Evolutionary conservation across 2,329 filamentous ascomycete genomes (phyloP), one percentile per base, ranked within the genome.

Genomic region (Aspergillus alliaceus): DNA sequence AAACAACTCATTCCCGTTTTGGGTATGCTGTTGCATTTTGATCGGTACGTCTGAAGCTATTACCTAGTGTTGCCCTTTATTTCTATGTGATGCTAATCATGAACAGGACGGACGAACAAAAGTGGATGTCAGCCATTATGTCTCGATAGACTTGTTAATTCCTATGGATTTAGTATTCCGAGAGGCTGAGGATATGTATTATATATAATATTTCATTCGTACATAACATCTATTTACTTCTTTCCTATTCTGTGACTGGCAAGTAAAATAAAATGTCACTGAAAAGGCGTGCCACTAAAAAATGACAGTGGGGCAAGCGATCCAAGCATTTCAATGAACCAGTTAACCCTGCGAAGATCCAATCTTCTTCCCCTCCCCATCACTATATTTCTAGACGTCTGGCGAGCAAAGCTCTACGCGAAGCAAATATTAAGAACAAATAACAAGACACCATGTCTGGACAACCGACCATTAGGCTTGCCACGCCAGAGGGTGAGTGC

Each of bases 91-190:
- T 64, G 68, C 63, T 55, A 51, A 66, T 44, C 27, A 18, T 24
- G 6, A 56, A 58, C 56, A 86, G 83, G 66, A 85, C 83, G 65
- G 92, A 96, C 65, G 90, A 95, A 76, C 88, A 95, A 75, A 93
- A 91, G 75, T 96, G 91, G 91, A 85, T 88, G 75, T 84, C 87
- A 18, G 91, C 89, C 2, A 87, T 96, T 49, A 80, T 81, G 59
- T 80, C 82, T 15, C 75, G 72, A 65, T 82, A 64, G 49, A 29
- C n/a, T 37, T 51, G 7, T 44, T 24, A 31, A n/a, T 20, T 35
- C 24, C 27, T n/a, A 22, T 35, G 32, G 6, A 7, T 44, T n/a
- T 27, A 14, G 14, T 29, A 25, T 29, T 25, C 27, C 2, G 24
- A 27, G 40, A 15, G 8, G 3, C 7, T n/a, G 15, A 51, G 25